Conservation (phyloP, 768 basidiomycete species). For the Phaffia australis region DNA sequence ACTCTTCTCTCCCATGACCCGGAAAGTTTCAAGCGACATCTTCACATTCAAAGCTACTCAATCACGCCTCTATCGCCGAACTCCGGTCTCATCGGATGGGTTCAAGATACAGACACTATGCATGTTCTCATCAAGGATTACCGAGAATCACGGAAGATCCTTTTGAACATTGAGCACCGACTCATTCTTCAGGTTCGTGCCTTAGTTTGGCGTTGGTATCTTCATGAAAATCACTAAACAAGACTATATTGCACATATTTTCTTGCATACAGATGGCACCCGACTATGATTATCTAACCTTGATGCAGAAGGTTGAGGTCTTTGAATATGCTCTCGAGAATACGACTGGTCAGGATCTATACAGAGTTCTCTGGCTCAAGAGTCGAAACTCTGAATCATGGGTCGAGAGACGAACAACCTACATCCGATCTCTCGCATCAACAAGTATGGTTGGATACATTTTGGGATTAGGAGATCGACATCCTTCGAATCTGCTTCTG, state of each 20-base stretch:
- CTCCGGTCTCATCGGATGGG: slow-evolving; percentile 89
- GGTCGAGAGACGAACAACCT: slow-evolving; percentile 90
- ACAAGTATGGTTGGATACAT: slow-evolving; percentile 99
- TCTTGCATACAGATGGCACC: slow-evolving; percentile 72
- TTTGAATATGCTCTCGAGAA: slow-evolving; percentile 98
- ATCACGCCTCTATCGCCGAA: slow-evolving; percentile 93
- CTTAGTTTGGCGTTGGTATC: neutral
- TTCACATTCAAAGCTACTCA: slow-evolving; percentile 85
- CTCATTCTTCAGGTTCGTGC: slow-evolving; percentile 79
- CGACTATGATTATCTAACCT: slow-evolving; percentile 85
- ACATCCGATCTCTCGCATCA: slow-evolving; percentile 87
- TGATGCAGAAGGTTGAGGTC: slow-evolving; percentile 96
- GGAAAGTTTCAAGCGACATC: slow-evolving; percentile 85
- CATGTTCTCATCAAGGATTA: slow-evolving; percentile 94
- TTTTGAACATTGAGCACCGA: slow-evolving; percentile 96
- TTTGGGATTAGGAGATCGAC: slow-evolving; percentile 90
- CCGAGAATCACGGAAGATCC: slow-evolving; percentile 87
- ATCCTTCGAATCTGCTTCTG: slow-evolving; percentile 87
- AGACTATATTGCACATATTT: neutral
- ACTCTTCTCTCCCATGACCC: slow-evolving; percentile 85
- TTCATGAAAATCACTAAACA: neutral
- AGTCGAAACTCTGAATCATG: slow-evolving; percentile 92
- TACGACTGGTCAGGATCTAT: slow-evolving; percentile 94
- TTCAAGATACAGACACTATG: slow-evolving; percentile 85
- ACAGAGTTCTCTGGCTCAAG: slow-evolving; percentile 93